Conservation (phyloP, 768 basidiomycete genomes). For the Amanita pseudoporphyria region DNA sequence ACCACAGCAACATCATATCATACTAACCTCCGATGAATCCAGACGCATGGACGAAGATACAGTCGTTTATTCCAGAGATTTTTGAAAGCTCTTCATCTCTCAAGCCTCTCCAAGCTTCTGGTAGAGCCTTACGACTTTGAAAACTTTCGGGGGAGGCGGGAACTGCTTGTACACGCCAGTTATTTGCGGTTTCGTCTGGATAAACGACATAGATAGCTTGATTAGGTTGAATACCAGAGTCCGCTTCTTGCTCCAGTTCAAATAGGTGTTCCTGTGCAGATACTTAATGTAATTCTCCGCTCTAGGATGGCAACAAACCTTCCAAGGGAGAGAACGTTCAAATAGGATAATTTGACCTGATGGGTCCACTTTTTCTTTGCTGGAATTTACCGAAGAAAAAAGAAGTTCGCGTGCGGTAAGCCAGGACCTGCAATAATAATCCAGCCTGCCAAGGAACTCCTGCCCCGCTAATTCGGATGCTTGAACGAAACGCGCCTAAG, state of each 20-base stretch:
- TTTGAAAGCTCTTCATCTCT: slow-evolving; percentile 76
- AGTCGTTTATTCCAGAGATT: slow-evolving; percentile 65
- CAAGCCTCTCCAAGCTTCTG: slow-evolving; percentile 88
- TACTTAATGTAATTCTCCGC: background rate
- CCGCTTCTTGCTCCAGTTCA: slow-evolving; percentile 58
- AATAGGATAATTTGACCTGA: slow-evolving; percentile 75
- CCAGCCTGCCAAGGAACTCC: slow-evolving; percentile 74
- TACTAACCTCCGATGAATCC: slow-evolving; percentile 90
- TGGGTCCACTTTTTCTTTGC: slow-evolving; percentile 51
- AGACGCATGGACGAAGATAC: slow-evolving; percentile 91
- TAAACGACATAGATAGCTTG: slow-evolving; percentile 82
- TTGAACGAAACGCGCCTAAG: slow-evolving; percentile 59
- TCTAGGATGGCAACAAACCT: slow-evolving; percentile 35
- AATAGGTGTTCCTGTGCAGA: slow-evolving; percentile 68
- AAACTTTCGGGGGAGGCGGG: slow-evolving; percentile 78
- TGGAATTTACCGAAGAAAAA: slow-evolving; percentile 39
- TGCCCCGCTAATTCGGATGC: slow-evolving; percentile 78
- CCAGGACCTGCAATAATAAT: slow-evolving; percentile 86
- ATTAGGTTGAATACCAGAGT: slow-evolving; percentile 27
- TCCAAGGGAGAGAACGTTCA: slow-evolving; percentile 79
- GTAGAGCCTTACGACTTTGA: slow-evolving; percentile 83
- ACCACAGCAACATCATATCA: background rate
- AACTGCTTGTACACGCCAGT: slow-evolving; percentile 93
- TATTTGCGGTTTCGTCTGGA: slow-evolving; percentile 65
- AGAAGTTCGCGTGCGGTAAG: slow-evolving; percentile 85